Base-by-base conservation (phyloP, 257 asterid species). In the Solanum infundibuliforme region DNA sequence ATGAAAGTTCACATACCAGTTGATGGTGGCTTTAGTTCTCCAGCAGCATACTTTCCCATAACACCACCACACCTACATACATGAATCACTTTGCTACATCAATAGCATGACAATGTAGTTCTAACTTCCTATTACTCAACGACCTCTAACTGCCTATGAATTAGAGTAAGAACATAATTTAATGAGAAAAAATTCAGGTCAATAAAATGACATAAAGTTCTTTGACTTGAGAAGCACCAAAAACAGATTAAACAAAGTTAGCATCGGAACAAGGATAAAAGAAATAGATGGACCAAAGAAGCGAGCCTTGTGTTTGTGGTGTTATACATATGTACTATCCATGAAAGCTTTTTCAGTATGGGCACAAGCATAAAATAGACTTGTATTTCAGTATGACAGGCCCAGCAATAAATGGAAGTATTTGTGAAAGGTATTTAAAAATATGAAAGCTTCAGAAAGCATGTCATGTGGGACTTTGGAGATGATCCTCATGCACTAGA, bases 11-110 rank as follows among this genome's bases (percentile, higher is more conserved):
- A 94, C 98, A 85, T 86, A 97, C 99, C 98, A 84, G 93, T 92
- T 71, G 95, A 92, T 88, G 99, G 99, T 60, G 99, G 99, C 89
- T 94, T 96, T 88, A 97, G 94, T 90, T 97, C 99, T 88, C 99
- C 99, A 89, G 98, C 98, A n/a, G 99, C 98, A 90, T 97, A 97
- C 90, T 95, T 97, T 86, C 99, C 99, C 98, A 96, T 94, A 87
- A 97, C 99, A 88, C 99, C 99, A 83, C 99, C 98, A 89, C 99
- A 97, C 99, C 99, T 97, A 88, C 89, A 73, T 91, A 86, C 71
- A 71, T 82, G 38, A 48, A 82, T 82, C 71, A 52, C 43, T 52
- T 82, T 46, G 20, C 43, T 82, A 82, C 29, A 87, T 60, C 73
- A 46, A 88, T 31, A 58, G 86, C 85, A 36, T 75, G 87, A 90